Percentiles rank a stretch among this genome's conserved stretches.
These are phyloP conservation scores for Catharanthus roseus DNA, from an alignment of 257 asterid species.

Conservation along the genomic window DNA sequence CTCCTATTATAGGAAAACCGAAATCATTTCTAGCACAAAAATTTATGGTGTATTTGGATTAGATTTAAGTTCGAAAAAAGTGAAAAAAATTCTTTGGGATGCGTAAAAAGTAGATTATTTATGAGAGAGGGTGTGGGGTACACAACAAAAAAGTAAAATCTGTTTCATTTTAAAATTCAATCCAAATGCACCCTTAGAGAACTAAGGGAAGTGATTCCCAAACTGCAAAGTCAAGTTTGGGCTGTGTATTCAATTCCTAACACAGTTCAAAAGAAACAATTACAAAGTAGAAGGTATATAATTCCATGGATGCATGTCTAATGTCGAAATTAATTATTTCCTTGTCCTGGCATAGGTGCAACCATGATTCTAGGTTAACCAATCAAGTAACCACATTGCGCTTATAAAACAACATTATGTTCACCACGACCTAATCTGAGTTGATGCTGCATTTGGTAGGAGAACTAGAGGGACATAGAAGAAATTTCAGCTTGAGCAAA, in stretches of 20 bases:
- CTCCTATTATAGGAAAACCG: neutral
- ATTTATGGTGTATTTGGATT: too few species aligned
- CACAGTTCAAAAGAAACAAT: neutral
- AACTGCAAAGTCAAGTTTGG: neutral
- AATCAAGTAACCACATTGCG: neutral
- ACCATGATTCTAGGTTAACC: neutral
- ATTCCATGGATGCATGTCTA: neutral
- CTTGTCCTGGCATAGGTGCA: neutral
- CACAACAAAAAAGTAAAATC: too few species aligned
- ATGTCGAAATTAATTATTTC: neutral
- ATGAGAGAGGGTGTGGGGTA: too few species aligned
- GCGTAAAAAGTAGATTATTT: too few species aligned
- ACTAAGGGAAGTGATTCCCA: neutral
- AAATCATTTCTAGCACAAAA: conserved; percentile 1
- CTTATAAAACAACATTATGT: neutral
- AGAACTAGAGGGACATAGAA: neutral
- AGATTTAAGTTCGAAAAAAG: too few species aligned
- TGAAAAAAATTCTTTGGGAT: too few species aligned
- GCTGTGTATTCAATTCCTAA: neutral
- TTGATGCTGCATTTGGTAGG: neutral
- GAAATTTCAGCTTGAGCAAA: neutral
- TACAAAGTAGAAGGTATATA: neutral
- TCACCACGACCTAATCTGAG: neutral
- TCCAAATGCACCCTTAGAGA: neutral
- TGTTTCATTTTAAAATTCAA: too few species aligned